Evolutionary conservation across 345 rosid genomes (phyloP).

Genomic region (Eucalyptus virginea): DNA sequence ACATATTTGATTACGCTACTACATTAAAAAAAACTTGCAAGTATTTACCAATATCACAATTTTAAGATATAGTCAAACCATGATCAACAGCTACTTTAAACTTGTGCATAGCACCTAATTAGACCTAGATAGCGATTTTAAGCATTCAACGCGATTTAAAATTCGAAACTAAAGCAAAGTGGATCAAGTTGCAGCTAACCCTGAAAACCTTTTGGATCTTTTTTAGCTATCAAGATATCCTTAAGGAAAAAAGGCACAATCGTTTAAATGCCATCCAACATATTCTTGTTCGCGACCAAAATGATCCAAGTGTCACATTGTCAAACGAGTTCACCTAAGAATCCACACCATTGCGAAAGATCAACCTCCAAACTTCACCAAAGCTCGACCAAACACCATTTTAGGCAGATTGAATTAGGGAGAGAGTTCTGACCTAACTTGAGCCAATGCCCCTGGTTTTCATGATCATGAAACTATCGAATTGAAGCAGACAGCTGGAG

Average conservation of each 20-base stretch:
- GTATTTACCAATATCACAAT: neutral
- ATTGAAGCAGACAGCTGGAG: neutral
- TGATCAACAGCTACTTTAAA: fast-evolving
- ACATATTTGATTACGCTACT: fast-evolving
- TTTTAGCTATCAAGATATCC: neutral
- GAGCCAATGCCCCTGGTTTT: neutral
- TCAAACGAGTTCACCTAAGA: neutral
- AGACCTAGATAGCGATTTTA: neutral
- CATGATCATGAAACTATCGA: neutral
- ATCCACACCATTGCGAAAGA: neutral
- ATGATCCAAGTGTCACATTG: neutral
- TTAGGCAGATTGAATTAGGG: neutral
- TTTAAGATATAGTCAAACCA: fast-evolving
- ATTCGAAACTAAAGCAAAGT: neutral
- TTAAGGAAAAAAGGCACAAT: neutral
- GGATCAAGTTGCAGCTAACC: neutral
- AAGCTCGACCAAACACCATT: neutral
- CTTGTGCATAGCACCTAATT: neutral
- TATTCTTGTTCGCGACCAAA: neutral
- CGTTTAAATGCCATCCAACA: neutral
- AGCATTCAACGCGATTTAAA: neutral
- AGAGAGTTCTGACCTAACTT: neutral
- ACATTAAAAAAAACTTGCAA: neutral
- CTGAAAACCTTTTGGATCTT: neutral
- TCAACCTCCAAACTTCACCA: neutral